A percentile compares a stretch with the other conserved stretches of the same genome.
Evolutionary conservation across 176 grass and related monocot genomes (phyloP).

Genomic region (Musa beccarii): DNA sequence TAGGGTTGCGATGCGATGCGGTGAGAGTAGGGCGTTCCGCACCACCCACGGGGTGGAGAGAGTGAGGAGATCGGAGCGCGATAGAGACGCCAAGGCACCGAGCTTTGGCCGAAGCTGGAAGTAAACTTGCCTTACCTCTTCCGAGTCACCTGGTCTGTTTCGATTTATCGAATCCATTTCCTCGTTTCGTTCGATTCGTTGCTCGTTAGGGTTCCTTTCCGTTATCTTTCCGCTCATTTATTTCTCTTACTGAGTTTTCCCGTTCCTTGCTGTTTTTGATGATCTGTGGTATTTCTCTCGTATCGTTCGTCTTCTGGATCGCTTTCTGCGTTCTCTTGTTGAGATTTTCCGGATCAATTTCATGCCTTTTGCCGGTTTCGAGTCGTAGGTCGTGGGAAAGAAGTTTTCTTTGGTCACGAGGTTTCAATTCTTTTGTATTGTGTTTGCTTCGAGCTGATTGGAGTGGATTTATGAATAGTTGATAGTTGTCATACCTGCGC

Average conservation of each 20-base stretch:
- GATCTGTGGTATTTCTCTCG: not conserved
- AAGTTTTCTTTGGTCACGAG: not conserved
- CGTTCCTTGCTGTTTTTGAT: not conserved
- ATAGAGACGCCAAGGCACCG: not conserved
- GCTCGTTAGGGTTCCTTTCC: not conserved
- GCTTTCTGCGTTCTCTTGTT: not conserved
- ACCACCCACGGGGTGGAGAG: conserved; percentile 15
- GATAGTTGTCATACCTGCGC: not conserved
- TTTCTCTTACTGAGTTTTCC: no score
- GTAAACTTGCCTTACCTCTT: not conserved
- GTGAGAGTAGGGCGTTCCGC: conserved; percentile 36
- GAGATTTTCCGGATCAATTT: not conserved
- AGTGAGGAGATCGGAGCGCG: conserved; percentile 17
- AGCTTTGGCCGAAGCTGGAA: conserved; percentile 13
- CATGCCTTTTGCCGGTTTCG: not conserved
- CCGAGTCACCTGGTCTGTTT: not conserved
- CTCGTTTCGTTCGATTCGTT: not conserved
- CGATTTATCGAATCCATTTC: conserved; percentile 10
- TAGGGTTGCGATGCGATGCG: conserved; percentile 32
- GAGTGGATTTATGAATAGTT: not conserved
- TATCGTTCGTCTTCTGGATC: not conserved
- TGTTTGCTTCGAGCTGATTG: not conserved
- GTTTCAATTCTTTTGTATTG: not conserved
- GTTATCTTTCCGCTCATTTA: no score
- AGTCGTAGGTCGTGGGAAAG: not conserved